phyloP scores from a whole-genome alignment of 2,329 filamentous ascomycete species.

The Aspergillus melleus region DNA sequence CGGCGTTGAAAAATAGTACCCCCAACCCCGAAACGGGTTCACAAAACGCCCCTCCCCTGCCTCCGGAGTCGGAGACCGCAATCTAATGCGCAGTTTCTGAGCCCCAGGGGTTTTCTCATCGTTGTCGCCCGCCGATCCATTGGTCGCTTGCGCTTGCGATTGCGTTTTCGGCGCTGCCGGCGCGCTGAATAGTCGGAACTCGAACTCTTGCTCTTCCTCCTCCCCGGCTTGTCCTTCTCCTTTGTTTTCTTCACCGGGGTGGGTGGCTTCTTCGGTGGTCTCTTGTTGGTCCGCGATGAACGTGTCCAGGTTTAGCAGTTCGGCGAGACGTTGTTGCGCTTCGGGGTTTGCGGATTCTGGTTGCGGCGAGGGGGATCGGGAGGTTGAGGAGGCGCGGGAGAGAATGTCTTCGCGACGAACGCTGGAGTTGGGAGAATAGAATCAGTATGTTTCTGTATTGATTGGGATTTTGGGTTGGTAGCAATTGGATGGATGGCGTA shows the following conservation, averaged over 20 bases:
- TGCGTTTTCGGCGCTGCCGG: conserved; percentile 20
- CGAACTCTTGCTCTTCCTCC: conserved; percentile 45
- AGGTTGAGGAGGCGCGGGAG: conserved; percentile 28
- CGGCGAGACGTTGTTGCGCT: conserved; percentile 32
- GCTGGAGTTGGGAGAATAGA: conserved; percentile 18
- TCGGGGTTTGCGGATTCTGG: conserved; percentile 28
- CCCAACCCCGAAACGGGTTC: conserved; percentile 43
- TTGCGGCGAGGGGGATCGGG: conserved; percentile 31
- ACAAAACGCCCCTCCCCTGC: conserved; percentile 37
- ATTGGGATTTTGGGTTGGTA: no score
- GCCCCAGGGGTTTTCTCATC: conserved; percentile 7
- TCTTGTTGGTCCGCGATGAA: conserved; percentile 14
- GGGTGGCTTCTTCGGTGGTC: background rate
- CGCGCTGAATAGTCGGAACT: conserved; percentile 44
- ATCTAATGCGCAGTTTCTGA: conserved; percentile 41
- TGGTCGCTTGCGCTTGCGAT: background rate
- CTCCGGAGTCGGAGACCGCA: conserved; percentile 41
- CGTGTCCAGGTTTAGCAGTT: conserved; percentile 35
- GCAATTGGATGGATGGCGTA: no score
- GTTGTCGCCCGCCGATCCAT: background rate
- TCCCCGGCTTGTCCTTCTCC: conserved; percentile 34
- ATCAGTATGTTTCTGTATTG: background rate
- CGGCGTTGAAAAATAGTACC: conserved; percentile 43
- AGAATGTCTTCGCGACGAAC: conserved; percentile 39
- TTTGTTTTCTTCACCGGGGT: background rate